Base-by-base conservation (phyloP, 2,329 filamentous ascomycete species). In the Pseudogymnoascus sp. region DNA sequence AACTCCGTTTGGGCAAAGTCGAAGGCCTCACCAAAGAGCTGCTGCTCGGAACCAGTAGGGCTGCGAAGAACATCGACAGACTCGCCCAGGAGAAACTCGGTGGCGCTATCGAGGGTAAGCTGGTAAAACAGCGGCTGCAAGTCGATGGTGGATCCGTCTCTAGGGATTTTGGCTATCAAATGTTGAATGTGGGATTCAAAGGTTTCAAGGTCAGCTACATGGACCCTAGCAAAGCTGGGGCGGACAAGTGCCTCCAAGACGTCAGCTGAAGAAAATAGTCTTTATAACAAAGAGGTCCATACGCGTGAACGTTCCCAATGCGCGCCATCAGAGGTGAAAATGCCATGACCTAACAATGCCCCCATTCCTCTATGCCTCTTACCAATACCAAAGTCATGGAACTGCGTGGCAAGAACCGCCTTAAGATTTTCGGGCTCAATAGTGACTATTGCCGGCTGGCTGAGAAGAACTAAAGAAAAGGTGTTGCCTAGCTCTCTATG, bases 111-210 rank as follows among this genome's bases (percentile, higher is more conserved):
- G 16, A 90, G 77, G 0, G 75, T 77, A 3, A 90, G 77, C 68
- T 81, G 79, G 68, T 87, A 86, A 67, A 91, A 85, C 4, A 88
- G 2, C 77, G 77, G 65, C 88, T 83, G 3, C 90, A 71, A 66
- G 90, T 85, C 18, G 90, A 77, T 21, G 9, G 49, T 55, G 28
- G 49, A 55, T 12, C 49, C 49, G 9, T 55, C 49, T 21, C 49
- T 18, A 2, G 69, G 71, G 49, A 87, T 75, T 82, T 84, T 16
- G 89, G 78, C 12, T 78, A 79, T 61, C 81, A 76, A 62, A 52
- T 84, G 80, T 61, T 82, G 77, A 2, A 90, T 79, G 72, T 93
- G 89, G n/a, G 79, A 77, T 71, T 93, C 89, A 66, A 91, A 87
- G 62, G 88, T 83, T 37, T 85, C 79, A 35, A 93, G 77, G 71